These are phyloP conservation scores for Cupressus sempervirens DNA, from an alignment of 75 land plant genomes.

Conservation along the genomic window DNA sequence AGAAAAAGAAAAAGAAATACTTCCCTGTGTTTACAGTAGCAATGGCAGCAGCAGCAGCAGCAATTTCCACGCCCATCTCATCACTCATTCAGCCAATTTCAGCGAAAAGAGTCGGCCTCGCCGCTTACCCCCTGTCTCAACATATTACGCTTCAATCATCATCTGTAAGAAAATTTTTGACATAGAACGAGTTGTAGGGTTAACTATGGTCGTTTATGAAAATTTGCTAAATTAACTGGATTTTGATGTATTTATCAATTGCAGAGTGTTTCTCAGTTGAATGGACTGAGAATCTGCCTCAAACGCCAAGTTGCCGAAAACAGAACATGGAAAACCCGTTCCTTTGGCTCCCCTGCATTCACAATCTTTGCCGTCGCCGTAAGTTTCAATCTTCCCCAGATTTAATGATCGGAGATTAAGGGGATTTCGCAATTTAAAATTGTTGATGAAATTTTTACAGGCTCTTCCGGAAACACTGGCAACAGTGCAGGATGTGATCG, in stretches of 20 bases:
- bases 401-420: neutral
- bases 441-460: neutral
- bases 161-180: neutral
- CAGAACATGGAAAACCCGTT: neutral
- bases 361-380: neutral
- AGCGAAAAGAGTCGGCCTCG: neutral
- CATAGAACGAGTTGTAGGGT: neutral
- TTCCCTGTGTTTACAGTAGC: neutral
- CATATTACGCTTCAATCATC: neutral
- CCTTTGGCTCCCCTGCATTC: neutral
- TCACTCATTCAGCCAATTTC: neutral
- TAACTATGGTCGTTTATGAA: neutral
- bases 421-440: neutral
- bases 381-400: neutral
- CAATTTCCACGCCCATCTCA: neutral
- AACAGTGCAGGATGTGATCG: conserved; percentile 33
- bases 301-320: neutral
- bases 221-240: neutral
- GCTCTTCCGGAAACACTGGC: conserved; percentile 34
- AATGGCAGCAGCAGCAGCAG: neutral
- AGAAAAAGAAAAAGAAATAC: neutral
- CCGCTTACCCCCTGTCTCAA: neutral
- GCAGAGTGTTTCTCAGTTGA: neutral
- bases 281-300: neutral
- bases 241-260: neutral